Evolutionary conservation across 306 rosid species (phyloP).

Genomic region (Acacia acuminata): DNA sequence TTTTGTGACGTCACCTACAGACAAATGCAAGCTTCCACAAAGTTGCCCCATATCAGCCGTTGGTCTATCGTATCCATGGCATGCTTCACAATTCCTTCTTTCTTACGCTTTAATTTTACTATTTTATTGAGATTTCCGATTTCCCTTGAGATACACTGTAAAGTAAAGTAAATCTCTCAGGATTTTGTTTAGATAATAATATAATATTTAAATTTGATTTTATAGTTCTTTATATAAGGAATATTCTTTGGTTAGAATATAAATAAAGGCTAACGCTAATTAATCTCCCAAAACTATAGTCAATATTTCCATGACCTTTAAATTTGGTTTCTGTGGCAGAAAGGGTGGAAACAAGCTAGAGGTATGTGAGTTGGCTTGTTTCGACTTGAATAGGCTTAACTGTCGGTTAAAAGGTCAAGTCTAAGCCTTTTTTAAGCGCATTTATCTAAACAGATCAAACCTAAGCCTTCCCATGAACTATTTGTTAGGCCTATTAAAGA

Average conservation of each 20-base stretch:
- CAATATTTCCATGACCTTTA: not conserved
- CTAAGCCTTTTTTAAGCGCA: too few species aligned
- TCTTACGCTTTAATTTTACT: not conserved
- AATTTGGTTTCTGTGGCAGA: not conserved
- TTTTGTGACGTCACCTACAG: not conserved
- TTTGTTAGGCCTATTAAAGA: too few species aligned
- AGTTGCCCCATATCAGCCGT: not conserved
- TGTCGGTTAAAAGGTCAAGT: too few species aligned
- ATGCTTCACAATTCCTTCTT: not conserved
- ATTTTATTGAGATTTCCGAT: not conserved
- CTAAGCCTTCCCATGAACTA: too few species aligned
- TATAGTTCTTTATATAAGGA: not conserved
- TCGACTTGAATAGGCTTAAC: too few species aligned
- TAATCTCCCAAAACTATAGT: too few species aligned
- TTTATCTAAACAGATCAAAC: too few species aligned
- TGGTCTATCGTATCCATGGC: not conserved
- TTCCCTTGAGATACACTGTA: not conserved
- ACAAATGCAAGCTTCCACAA: not conserved
- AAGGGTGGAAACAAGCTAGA: too few species aligned
- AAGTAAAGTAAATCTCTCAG: not conserved
- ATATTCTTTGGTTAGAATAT: not conserved
- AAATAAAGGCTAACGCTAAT: not conserved
- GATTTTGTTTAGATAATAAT: not conserved
- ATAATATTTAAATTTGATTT: not conserved
- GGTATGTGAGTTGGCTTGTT: too few species aligned